A percentile compares a stretch with the other conserved stretches of the same genome.
Conservation (phyloP, 2,329 filamentous ascomycete species). For the Neonectria hederae region DNA sequence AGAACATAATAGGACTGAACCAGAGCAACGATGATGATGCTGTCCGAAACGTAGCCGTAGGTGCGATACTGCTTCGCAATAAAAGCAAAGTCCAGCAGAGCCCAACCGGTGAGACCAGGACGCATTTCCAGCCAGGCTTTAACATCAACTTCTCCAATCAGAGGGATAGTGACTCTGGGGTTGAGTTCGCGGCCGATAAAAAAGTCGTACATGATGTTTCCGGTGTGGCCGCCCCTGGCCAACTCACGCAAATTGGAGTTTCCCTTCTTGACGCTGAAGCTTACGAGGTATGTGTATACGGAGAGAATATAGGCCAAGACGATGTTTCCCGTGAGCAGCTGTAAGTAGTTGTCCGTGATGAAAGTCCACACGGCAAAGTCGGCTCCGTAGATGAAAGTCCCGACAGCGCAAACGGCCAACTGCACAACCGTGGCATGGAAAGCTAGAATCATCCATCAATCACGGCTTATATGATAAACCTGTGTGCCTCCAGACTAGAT, state of each 20-base stretch:
- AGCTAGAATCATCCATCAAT: slow-evolving; percentile 56
- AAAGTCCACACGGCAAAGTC: slow-evolving; percentile 88
- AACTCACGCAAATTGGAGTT: slow-evolving; percentile 78
- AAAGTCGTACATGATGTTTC: slow-evolving; percentile 90
- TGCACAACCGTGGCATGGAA: slow-evolving; percentile 78
- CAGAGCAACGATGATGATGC: slow-evolving; percentile 77
- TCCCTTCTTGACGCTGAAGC: slow-evolving; percentile 78
- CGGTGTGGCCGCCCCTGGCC: slow-evolving; percentile 79
- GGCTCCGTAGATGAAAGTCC: slow-evolving; percentile 78
- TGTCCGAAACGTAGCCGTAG: slow-evolving; percentile 83
- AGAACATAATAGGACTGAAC: slow-evolving; percentile 85
- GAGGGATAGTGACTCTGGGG: slow-evolving; percentile 78
- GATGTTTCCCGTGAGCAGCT: slow-evolving; percentile 83
- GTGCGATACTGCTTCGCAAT: slow-evolving; percentile 86
- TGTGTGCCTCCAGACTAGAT: accelerated
- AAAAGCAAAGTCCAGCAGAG: slow-evolving; percentile 82
- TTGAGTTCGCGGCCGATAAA: slow-evolving; percentile 97
- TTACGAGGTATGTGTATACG: slow-evolving; percentile 78
- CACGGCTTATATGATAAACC: accelerated
- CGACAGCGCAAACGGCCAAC: slow-evolving; percentile 71
- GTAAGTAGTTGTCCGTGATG: slow-evolving; percentile 86
- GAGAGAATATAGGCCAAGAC: slow-evolving; percentile 76
- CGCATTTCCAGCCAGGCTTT: slow-evolving; percentile 88
- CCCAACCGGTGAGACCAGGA: slow-evolving; percentile 86
- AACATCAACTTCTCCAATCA: slow-evolving; percentile 86